Base-by-base conservation (phyloP, 169 alveolate genomes). In the Eimeria falciformis region DNA sequence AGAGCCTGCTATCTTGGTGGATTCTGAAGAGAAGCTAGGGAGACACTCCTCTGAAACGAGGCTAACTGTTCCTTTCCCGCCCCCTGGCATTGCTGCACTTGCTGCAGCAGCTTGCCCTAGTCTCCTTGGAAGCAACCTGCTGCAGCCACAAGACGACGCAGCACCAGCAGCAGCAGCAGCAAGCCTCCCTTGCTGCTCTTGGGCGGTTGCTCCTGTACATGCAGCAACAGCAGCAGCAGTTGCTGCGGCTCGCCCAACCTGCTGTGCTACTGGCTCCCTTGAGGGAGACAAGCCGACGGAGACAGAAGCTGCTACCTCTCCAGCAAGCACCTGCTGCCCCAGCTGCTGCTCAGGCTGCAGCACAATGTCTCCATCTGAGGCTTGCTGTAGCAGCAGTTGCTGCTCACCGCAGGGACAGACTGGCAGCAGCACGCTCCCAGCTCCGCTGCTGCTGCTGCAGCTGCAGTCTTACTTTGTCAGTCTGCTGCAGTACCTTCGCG, bases 271-370 rank as follows among this genome's bases (percentile, higher is more conserved):
- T 53, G 65, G 0, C n/a, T 53, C n/a, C 17, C 25, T 17, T 21
- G 65, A 53, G 65, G 65, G 17, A 12, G 65, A 53, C 65, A 17
- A 12, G 65, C 25, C 2, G 17, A 21, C 65, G 2, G n/a, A 12
- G 17, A 53, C 65, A 21, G 25, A 53, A 21, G 17, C 65, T 21
- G 25, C 65, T 53, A 3, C n/a, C 65, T 53, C 65, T 12, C 65
- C 65, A 21, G 40, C 40, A 33, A 33, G 40, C 40, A 33, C 40
- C 65, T 53, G 65, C 25, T 17, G 65, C 65, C 17, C 25, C 65
- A 53, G 65, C 65, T 17, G 65, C 65, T 17, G 65, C 25, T 17
- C 25, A 33, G 40, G 77, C 77, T 65, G 77, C 77, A 65, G 77
- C 77, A 65, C 77, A 9, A 46, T 23, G 18, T 23, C 43, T 65